Base-by-base conservation (phyloP, 2,329 filamentous ascomycete species). In the Aspergillus bombycis region DNA sequence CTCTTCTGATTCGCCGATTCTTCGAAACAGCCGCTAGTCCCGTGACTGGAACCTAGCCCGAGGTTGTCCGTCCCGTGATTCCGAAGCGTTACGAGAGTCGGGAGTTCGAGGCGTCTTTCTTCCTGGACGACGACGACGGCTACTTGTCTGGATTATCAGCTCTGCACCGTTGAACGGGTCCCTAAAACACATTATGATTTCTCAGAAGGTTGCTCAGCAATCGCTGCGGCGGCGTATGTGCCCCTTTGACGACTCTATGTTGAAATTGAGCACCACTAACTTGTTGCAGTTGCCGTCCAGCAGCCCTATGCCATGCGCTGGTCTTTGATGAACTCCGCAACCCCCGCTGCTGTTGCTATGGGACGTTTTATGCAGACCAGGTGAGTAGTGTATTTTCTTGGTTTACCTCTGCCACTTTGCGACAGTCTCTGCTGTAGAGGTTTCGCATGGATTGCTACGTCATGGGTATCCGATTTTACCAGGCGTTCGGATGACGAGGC, bases 181-280 rank as follows among this genome's bases (percentile, higher is more conserved):
- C 62, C 55, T 50, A 32, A 62, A 41, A 46, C 28, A 61, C 74
- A 80, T 62, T 53, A 82, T 84, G 81, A 74, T 82, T 69, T 79
- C 80, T 60, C 81, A 82, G 69, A 80, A 81, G 74, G 72, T 81
- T 73, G 76, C 78, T 61, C 81, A 83, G 70, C 78, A 80, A 69
- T 81, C 80, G 65, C 73, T 81, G 72, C 78, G 81, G 75, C 80
- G 82, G 74, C 74, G 82, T 84, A 82, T 68, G 80, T 78, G 26
- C 43, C 53, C 52, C 34, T 26, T 38, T 38, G 14, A 11, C 12
- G 26, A 36, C 34, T n/a, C 11, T 23, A 55, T 23, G 2, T 8
- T 55, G 8, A 55, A 62, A 68, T 69, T 69, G 61, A 67, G 62
- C 63, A 58, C 58, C 67, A 61, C 70, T 73, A 68, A 72, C 70